Conservation (phyloP, 1,284 basidiomycete genomes). For the Malassezia obtusa region DNA sequence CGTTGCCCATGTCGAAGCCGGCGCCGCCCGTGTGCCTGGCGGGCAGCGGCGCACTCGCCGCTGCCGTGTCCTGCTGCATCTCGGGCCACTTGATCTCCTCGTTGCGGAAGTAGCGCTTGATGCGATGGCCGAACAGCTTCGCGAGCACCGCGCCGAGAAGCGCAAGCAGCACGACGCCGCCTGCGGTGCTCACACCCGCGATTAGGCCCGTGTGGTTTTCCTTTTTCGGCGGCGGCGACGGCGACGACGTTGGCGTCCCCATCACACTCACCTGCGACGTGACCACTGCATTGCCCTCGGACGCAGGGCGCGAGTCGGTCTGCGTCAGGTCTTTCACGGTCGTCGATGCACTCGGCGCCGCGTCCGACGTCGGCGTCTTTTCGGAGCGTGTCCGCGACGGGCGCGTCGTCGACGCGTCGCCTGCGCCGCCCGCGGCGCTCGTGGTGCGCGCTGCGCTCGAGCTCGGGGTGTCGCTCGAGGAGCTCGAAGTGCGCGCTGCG, state of each 20-base stretch:
- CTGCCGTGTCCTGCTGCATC: constrained; percentile 35
- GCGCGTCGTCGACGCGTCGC: background rate
- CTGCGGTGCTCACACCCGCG: constrained; percentile 38
- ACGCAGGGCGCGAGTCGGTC: background rate
- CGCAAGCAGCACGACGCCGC: constrained; percentile 34
- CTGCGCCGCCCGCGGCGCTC: no score
- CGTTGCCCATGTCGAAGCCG: constrained; percentile 46
- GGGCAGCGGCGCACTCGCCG: constrained; percentile 28
- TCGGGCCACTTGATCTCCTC: constrained; percentile 47
- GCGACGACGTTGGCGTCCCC: background rate
- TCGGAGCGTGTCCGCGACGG: background rate
- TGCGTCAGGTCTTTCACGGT: background rate
- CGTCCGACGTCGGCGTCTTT: background rate
- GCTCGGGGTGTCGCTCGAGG: no score
- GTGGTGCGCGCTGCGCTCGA: no score
- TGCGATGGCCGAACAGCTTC: constrained; percentile 34
- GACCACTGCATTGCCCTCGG: background rate
- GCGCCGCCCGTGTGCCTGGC: constrained; percentile 41
- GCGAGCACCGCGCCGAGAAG: constrained; percentile 34
- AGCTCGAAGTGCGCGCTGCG: no score
- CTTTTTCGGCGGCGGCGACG: background rate
- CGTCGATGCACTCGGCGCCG: background rate
- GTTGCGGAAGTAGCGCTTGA: constrained; percentile 27
- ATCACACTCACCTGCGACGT: background rate
- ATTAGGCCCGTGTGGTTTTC: constrained; percentile 32